Percentiles rank a stretch among this genome's conserved stretches.
These are phyloP conservation scores for Trypethelium eluteriae DNA, from an alignment of 495 filamentous ascomycete genomes.

Conservation along the genomic window DNA sequence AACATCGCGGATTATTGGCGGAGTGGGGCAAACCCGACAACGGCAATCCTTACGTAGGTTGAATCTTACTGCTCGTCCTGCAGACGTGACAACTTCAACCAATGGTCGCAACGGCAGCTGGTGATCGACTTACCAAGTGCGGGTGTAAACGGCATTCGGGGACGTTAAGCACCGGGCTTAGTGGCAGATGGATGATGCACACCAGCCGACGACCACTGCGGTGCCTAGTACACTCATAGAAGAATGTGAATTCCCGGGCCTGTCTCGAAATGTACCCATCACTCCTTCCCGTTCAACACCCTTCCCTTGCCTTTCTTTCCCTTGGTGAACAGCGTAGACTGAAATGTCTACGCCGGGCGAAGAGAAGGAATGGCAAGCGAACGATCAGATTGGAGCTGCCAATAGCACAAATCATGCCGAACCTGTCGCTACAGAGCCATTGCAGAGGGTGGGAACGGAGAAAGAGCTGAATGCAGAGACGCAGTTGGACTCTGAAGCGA, in stretches of 20 bases:
- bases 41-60: not conserved
- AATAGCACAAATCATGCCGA: constrained; percentile 22
- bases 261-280: not conserved
- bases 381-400: constrained; percentile 9
- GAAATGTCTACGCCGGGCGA: constrained; percentile 12
- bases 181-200: constrained; percentile 3
- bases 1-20: too few species aligned
- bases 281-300: not conserved
- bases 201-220: not conserved
- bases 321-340: not conserved
- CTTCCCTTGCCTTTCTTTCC: not conserved
- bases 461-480: constrained; percentile 27
- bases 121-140: not conserved
- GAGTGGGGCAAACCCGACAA: not conserved
- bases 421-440: constrained; percentile 28
- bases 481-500: constrained; percentile 17
- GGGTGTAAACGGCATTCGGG: not conserved
- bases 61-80: not conserved
- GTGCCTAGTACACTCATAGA: not conserved
- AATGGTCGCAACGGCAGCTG: not conserved
- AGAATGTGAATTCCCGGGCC: not conserved
- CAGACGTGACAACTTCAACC: not conserved
- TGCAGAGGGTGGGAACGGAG: constrained; percentile 25
- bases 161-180: not conserved
- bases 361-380: constrained; percentile 16